phyloP scores from a whole-genome alignment of 1,284 basidiomycete genomes.

The Puccinia horiana region DNA sequence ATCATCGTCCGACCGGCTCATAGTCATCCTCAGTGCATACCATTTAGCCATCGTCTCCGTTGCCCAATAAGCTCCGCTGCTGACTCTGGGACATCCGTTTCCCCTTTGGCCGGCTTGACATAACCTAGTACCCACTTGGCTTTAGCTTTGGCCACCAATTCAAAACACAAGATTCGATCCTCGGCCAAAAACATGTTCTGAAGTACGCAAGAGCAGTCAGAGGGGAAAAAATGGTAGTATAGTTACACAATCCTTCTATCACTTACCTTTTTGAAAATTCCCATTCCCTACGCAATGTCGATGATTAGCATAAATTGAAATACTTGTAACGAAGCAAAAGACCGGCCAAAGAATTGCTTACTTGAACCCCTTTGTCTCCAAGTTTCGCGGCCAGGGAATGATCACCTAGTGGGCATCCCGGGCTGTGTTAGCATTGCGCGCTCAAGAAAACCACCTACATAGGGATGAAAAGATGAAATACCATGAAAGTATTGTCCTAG shows the following conservation, averaged over 20 bases:
- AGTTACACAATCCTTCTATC: too few species aligned
- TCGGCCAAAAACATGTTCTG: constrained; percentile 69
- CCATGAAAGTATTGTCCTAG: constrained; percentile 98
- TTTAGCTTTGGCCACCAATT: constrained; percentile 83
- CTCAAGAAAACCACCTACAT: background rate
- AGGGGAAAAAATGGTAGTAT: background rate
- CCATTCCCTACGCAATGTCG: constrained; percentile 69
- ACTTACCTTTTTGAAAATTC: constrained; percentile 78
- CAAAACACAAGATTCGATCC: constrained; percentile 85
- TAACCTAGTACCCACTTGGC: constrained; percentile 85
- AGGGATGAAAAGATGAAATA: constrained; percentile 57
- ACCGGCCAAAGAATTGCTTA: background rate
- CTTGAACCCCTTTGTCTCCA: constrained; percentile 85
- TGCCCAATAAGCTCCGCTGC: constrained; percentile 80
- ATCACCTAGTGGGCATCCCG: constrained; percentile 31
- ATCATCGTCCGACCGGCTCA: background rate
- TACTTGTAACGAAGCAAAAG: too few species aligned
- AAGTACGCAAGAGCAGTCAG: background rate
- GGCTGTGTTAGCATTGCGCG: background rate
- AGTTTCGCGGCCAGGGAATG: constrained; percentile 75
- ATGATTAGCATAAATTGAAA: background rate
- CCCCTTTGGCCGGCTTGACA: constrained; percentile 91
- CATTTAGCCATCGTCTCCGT: constrained; percentile 92
- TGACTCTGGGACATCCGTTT: constrained; percentile 85
- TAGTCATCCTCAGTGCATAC: constrained; percentile 67